phyloP scores from a whole-genome alignment of 1,284 basidiomycete species.

The Ustilago vetiveriae region DNA sequence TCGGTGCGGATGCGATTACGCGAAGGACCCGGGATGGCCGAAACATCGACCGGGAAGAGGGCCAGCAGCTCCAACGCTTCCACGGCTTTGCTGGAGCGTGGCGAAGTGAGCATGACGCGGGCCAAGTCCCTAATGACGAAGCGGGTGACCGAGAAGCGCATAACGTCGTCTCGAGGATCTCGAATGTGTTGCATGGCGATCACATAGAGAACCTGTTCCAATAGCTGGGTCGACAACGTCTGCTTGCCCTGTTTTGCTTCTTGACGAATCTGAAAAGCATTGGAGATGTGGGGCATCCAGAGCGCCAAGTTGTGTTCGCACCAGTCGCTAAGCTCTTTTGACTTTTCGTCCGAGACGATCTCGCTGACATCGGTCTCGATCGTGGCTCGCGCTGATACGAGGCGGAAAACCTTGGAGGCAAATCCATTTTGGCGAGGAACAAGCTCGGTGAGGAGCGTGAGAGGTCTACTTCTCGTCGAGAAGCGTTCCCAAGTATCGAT shows the following conservation, averaged over 20 bases:
- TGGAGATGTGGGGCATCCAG: conserved; percentile 39
- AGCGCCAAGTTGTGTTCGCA: conserved; percentile 39
- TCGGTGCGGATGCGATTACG: conserved; percentile 40
- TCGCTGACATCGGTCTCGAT: conserved; percentile 41
- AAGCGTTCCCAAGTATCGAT: conserved; percentile 43
- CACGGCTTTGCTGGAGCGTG: conserved; percentile 26
- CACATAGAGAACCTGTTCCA: conserved; percentile 42
- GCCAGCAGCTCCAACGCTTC: conserved; percentile 38
- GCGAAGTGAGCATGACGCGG: conserved; percentile 37
- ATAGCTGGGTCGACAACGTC: conserved; percentile 35
- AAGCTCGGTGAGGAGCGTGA: conserved; percentile 40
- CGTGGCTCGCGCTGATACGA: conserved; percentile 37
- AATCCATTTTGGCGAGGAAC: conserved; percentile 39
- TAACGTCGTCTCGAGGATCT: conserved; percentile 35
- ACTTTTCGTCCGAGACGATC: conserved; percentile 30
- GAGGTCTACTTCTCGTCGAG: conserved; percentile 34
- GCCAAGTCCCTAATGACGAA: conserved; percentile 36
- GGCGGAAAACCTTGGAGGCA: conserved; percentile 39
- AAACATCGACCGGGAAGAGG: conserved; percentile 42
- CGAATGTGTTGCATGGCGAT: conserved; percentile 43
- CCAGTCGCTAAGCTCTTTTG: conserved; percentile 42
- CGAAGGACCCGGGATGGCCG: conserved; percentile 34
- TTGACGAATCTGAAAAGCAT: conserved; percentile 35
- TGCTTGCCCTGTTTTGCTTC: conserved; percentile 29
- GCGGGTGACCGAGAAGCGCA: conserved; percentile 29